phyloP scores from a whole-genome alignment of 352 stramenopile genomes.

The Phytophthora nicotianae region DNA sequence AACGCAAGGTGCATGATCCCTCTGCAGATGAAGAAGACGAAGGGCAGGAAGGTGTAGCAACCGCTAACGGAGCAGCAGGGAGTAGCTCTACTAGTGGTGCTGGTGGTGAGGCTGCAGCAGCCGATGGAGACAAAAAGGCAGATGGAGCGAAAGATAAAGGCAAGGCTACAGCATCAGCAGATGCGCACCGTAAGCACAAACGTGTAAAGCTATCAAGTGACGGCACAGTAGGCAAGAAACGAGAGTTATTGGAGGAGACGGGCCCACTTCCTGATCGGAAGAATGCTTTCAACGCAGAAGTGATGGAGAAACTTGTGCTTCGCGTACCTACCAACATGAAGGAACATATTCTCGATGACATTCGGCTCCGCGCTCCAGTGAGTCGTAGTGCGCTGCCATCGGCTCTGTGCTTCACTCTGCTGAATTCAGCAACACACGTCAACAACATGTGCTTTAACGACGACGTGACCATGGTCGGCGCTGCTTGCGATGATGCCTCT shows the following conservation, averaged over 20 bases:
- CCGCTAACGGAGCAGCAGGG: constrained; percentile 33
- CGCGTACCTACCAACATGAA: constrained; percentile 71
- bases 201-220: constrained; percentile 52
- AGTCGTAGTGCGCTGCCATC: constrained; percentile 63
- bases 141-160: constrained; percentile 54
- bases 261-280: constrained; percentile 76
- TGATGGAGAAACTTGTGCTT: constrained; percentile 84
- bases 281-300: constrained; percentile 66
- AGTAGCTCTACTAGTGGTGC: constrained; percentile 17
- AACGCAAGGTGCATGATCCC: constrained; percentile 53
- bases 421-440: constrained; percentile 79
- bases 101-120: constrained; percentile 14
- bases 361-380: constrained; percentile 57
- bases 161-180: constrained; percentile 29
- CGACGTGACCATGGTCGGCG: constrained; percentile 77
- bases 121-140: constrained; percentile 59
- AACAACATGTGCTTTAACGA: constrained; percentile 87
- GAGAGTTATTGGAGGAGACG: constrained; percentile 57
- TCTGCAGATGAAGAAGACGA: constrained; percentile 35
- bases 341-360: constrained; percentile 66
- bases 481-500: constrained; percentile 71
- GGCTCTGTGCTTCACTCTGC: constrained; percentile 76
- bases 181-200: constrained; percentile 68
- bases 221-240: constrained; percentile 40
- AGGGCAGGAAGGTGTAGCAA: constrained; percentile 23